Evolutionary conservation across 208 protist genomes (phyloP).

Genomic region (Crithidia brevicula): DNA sequence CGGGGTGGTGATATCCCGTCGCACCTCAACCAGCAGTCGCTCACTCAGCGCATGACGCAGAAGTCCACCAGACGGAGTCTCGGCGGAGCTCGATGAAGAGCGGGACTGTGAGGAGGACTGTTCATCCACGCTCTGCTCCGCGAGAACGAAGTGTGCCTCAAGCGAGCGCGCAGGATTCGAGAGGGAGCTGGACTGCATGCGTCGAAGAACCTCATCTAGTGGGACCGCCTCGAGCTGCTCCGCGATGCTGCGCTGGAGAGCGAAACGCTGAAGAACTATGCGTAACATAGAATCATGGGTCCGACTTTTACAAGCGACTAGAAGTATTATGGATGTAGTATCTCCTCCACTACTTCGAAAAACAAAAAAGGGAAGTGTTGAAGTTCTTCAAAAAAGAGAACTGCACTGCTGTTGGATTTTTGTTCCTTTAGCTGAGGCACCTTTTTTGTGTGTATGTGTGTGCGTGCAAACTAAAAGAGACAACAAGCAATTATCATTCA

Average conservation of each 20-base stretch:
- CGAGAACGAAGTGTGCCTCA: conserved; percentile 62
- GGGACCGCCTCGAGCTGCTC: conserved; percentile 44
- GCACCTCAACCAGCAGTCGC: conserved; percentile 31
- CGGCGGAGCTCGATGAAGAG: not conserved
- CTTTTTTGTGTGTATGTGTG: no score
- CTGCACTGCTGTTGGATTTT: no score
- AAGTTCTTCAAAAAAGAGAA: no score
- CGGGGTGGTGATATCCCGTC: conserved; percentile 2
- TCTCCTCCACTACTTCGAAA: not conserved
- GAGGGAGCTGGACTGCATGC: conserved; percentile 78
- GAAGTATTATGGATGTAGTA: no score
- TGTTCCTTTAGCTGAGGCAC: no score
- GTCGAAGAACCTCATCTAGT: conserved; percentile 73
- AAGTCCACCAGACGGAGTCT: not conserved
- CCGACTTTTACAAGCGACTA: not conserved
- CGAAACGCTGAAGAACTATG: conserved; percentile 30
- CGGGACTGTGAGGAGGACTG: not conserved
- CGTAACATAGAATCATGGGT: conserved; percentile 23
- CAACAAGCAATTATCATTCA: no score
- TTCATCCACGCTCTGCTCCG: not conserved
- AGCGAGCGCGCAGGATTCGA: conserved; percentile 66
- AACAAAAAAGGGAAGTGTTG: not conserved
- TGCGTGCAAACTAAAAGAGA: not conserved
- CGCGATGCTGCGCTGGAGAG: conserved; percentile 28
- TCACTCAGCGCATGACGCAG: conserved; percentile 26